Evolutionary conservation across 208 protist genomes (phyloP).

Genomic region (Novymonas esmeraldas): DNA sequence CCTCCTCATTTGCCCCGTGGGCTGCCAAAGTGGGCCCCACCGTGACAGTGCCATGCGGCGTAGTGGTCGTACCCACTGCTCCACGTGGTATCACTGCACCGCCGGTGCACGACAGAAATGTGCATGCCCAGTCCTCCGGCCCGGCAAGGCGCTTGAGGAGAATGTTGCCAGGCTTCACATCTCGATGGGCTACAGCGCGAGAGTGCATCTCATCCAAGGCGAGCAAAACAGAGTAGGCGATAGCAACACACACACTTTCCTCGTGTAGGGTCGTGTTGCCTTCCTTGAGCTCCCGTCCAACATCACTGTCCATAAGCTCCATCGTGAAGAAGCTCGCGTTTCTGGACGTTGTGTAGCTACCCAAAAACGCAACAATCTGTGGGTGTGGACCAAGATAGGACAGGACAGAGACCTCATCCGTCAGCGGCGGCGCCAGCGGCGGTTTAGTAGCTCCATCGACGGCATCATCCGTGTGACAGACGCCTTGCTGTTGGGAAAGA

Average conservation of each 20-base stretch:
- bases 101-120: neutral
- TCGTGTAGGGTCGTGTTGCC: conserved; percentile 43
- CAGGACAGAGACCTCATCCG: conserved; percentile 54
- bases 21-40: neutral
- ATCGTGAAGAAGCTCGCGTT: conserved; percentile 61
- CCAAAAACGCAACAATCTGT: conserved; percentile 69
- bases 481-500: conserved; percentile 18
- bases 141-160: conserved; percentile 45
- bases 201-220: conserved; percentile 67
- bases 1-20: neutral
- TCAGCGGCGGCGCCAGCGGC: neutral
- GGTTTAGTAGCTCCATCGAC: neutral
- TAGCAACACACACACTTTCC: conserved; percentile 39
- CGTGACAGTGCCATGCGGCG: neutral
- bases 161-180: conserved; percentile 88
- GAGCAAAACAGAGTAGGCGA: conserved; percentile 50
- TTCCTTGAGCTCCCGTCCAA: conserved; percentile 60
- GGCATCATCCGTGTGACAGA: neutral
- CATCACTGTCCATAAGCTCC: conserved; percentile 86
- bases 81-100: neutral
- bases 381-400: conserved; percentile 60
- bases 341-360: conserved; percentile 44
- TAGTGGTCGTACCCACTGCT: neutral
- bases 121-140: conserved; percentile 21
- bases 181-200: conserved; percentile 68